Percentiles rank a stretch among this genome's conserved stretches.
Evolutionary conservation across 495 filamentous ascomycete genomes (phyloP).

Genomic region (Daldinia grandis): DNA sequence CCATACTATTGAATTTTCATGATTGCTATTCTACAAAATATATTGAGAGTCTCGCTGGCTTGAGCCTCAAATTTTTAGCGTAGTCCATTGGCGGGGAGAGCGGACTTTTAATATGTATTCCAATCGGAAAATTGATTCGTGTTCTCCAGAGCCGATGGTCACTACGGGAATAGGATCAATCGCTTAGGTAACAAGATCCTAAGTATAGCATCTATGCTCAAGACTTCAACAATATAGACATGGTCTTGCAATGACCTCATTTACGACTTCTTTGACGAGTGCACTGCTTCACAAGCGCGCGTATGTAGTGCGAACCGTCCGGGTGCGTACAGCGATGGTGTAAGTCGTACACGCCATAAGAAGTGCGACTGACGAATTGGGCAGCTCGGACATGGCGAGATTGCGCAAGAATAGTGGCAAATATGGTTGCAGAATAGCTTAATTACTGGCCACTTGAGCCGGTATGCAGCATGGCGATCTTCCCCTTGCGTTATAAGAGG

Average conservation of each 20-base stretch:
- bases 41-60: conserved; percentile 13
- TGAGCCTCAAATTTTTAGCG: conserved; percentile 28
- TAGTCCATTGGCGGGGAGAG: conserved; percentile 19
- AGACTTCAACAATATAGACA: conserved; percentile 21
- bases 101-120: conserved; percentile 24
- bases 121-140: conserved; percentile 38
- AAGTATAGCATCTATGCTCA: conserved; percentile 14
- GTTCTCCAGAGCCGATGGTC: conserved; percentile 12
- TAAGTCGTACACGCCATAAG: conserved; percentile 32
- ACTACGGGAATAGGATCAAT: conserved; percentile 8
- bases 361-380: conserved; percentile 27
- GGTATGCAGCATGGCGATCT: conserved; percentile 10
- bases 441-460: conserved; percentile 2
- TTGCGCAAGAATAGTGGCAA: conserved; percentile 30
- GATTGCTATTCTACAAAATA: not conserved
- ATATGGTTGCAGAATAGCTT: conserved; percentile 14
- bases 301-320: conserved; percentile 5
- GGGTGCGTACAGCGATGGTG: conserved; percentile 9
- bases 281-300: conserved; percentile 22
- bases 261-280: conserved; percentile 26
- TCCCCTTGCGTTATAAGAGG: conserved; percentile 2
- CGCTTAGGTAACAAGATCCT: conserved; percentile 31
- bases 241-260: conserved; percentile 35
- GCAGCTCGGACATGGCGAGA: conserved; percentile 4
- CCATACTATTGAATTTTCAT: not conserved